Evolutionary conservation across 1,284 basidiomycete genomes (phyloP).

Genomic region (Phenoliferia sp.): DNA sequence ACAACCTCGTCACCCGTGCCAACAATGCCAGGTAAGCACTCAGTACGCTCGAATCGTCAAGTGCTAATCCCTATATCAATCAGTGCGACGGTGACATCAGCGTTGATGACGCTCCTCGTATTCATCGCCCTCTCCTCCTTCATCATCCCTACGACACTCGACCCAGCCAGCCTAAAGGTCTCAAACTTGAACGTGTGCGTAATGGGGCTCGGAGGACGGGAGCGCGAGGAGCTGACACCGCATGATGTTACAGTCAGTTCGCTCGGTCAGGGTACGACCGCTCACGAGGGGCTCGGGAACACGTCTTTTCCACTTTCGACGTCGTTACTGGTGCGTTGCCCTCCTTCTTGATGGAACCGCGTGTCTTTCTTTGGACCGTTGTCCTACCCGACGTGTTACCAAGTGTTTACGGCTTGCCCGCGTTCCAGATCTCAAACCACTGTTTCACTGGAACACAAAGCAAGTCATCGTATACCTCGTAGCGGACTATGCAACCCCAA

Average conservation of each 20-base stretch:
- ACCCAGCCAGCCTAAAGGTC: conserved; percentile 56
- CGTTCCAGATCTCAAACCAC: conserved; percentile 61
- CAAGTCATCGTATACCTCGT: conserved; percentile 80
- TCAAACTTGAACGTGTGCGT: conserved; percentile 61
- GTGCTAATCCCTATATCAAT: background rate
- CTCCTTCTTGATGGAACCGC: background rate
- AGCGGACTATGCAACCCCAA: conserved; percentile 66
- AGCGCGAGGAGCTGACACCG: background rate
- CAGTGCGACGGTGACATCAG: conserved; percentile 51
- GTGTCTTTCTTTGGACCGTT: conserved; percentile 30
- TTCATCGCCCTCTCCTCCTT: conserved; percentile 57
- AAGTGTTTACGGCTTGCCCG: conserved; percentile 4
- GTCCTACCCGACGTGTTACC: conserved; percentile 32
- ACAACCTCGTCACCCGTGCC: conserved; percentile 18
- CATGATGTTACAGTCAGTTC: conserved; percentile 12
- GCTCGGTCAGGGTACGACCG: conserved; percentile 50
- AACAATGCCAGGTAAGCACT: conserved; percentile 22
- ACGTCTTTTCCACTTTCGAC: conserved; percentile 71
- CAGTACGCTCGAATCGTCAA: background rate
- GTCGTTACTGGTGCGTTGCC: conserved; percentile 59
- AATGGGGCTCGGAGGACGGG: background rate
- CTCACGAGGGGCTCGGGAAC: conserved; percentile 59
- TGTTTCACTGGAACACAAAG: conserved; percentile 94
- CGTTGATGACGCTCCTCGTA: conserved; percentile 67
- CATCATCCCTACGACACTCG: conserved; percentile 57